phyloP scores from a whole-genome alignment of 108 stramenopile species.

The Seminavis robusta region DNA sequence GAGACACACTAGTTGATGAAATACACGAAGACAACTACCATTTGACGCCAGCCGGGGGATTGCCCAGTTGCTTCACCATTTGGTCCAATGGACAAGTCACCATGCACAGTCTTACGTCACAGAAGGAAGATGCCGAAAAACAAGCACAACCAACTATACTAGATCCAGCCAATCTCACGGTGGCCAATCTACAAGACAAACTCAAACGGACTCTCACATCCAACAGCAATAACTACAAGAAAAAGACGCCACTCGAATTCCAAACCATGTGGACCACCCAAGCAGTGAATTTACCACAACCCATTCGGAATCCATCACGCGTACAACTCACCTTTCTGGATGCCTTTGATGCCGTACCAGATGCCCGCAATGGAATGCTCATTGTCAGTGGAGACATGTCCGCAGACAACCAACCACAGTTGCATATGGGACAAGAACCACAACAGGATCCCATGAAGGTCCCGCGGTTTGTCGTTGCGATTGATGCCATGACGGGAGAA shows the following conservation, averaged over 20 bases:
- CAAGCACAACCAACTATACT: too few species aligned
- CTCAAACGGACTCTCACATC: neutral
- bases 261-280: too few species aligned
- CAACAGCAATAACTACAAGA: neutral
- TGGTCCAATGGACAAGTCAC: constrained; percentile 77
- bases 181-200: too few species aligned
- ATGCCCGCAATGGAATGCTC: constrained; percentile 33
- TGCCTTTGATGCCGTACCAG: constrained; percentile 20
- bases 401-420: too few species aligned
- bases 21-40: constrained; percentile 6
- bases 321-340: constrained; percentile 43
- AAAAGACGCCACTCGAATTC: too few species aligned
- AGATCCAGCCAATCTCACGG: too few species aligned
- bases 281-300: too few species aligned
- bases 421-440: too few species aligned
- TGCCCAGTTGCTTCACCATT: constrained; percentile 62
- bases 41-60: constrained; percentile 55
- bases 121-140: too few species aligned
- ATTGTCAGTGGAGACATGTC: constrained; percentile 36
- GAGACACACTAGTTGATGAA: constrained; percentile 1
- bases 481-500: constrained; percentile 65
- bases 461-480: constrained; percentile 42
- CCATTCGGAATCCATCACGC: too few species aligned
- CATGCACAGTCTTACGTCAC: constrained; percentile 51
- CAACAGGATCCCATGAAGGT: too few species aligned